A percentile compares a stretch with the other conserved stretches of the same genome.
These are phyloP conservation scores for Rhizopogon vulgaris DNA, from an alignment of 768 basidiomycete species.

Conservation along the genomic window DNA sequence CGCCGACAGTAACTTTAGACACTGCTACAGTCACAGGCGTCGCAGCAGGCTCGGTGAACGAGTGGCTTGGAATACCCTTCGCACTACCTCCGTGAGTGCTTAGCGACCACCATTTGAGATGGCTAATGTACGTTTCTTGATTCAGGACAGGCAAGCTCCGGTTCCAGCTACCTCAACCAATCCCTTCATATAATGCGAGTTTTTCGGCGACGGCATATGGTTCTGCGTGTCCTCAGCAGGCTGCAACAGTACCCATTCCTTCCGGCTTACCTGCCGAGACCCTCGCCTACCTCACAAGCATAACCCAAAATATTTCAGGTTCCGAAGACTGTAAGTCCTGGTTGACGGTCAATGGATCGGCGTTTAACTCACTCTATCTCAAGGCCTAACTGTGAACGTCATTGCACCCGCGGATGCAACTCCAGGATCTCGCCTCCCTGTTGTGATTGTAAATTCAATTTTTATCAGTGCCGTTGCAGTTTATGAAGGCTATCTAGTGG, in stretches of 20 bases:
- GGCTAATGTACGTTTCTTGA: no score
- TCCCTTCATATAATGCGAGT: conserved; percentile 23
- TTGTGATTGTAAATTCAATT: conserved; percentile 40
- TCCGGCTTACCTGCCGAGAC: conserved; percentile 14
- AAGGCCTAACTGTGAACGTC: conserved; percentile 51
- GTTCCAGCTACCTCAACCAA: conserved; percentile 27
- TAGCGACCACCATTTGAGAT: neutral
- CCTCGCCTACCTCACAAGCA: conserved; percentile 17
- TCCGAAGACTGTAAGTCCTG: conserved; percentile 43
- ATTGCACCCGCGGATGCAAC: conserved; percentile 37
- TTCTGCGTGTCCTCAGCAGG: conserved; percentile 34
- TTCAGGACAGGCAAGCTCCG: conserved; percentile 28
- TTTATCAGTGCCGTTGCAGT: neutral
- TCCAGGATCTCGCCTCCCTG: conserved; percentile 40
- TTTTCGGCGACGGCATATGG: conserved; percentile 31
- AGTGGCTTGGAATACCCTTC: conserved; percentile 37
- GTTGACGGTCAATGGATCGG: neutral
- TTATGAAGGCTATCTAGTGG: conserved; percentile 17
- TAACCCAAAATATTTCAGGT: conserved; percentile 25
- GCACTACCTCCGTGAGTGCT: conserved; percentile 31
- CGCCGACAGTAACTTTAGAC: conserved; percentile 22
- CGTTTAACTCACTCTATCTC: neutral
- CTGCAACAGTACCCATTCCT: conserved; percentile 2
- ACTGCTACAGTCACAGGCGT: conserved; percentile 23
- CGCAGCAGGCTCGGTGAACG: conserved; percentile 14